These are phyloP conservation scores for Stemphylium beticola DNA, from an alignment of 2,329 filamentous ascomycete genomes.

Conservation along the genomic window DNA sequence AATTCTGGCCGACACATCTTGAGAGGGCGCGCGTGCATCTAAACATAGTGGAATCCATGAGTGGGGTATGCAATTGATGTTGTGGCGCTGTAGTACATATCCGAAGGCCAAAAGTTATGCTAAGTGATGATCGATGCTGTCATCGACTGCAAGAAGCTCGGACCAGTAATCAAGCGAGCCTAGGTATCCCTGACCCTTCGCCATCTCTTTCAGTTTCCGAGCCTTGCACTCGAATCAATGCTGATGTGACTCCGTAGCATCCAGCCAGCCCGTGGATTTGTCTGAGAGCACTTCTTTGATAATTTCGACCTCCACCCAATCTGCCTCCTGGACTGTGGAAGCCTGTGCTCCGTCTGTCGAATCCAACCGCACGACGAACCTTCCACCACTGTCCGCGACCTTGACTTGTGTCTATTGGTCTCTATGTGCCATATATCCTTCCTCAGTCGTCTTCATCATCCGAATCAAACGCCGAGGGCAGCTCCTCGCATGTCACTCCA, in stretches of 20 bases:
- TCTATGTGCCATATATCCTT: neutral
- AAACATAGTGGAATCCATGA: constrained; percentile 27
- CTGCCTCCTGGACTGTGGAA: too few relatives aligned
- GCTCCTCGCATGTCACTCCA: constrained; percentile 19
- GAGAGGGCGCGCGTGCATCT: constrained; percentile 17
- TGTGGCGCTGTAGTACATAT: neutral
- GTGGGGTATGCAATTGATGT: constrained; percentile 2
- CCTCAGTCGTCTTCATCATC: constrained; percentile 25
- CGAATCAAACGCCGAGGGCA: constrained; percentile 33
- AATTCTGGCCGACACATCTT: constrained; percentile 1
- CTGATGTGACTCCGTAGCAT: too few relatives aligned
- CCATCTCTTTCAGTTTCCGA: too few relatives aligned
- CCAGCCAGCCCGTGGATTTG: too few relatives aligned
- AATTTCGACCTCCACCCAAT: too few relatives aligned
- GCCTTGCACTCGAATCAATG: too few relatives aligned
- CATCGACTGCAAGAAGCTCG: constrained; percentile 11
- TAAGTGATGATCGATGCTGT: constrained; percentile 11
- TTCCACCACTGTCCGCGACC: too few relatives aligned
- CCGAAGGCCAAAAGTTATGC: neutral
- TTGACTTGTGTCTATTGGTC: too few relatives aligned
- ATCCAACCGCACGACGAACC: too few relatives aligned
- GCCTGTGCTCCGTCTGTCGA: too few relatives aligned
- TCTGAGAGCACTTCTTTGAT: too few relatives aligned
- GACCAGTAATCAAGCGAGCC: neutral
- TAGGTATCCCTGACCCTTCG: too few relatives aligned